Evolutionary conservation across 176 grass and related monocot genomes (phyloP), one percentile per base, ranked within the genome.

Genomic region (Melocanna baccifera): DNA sequence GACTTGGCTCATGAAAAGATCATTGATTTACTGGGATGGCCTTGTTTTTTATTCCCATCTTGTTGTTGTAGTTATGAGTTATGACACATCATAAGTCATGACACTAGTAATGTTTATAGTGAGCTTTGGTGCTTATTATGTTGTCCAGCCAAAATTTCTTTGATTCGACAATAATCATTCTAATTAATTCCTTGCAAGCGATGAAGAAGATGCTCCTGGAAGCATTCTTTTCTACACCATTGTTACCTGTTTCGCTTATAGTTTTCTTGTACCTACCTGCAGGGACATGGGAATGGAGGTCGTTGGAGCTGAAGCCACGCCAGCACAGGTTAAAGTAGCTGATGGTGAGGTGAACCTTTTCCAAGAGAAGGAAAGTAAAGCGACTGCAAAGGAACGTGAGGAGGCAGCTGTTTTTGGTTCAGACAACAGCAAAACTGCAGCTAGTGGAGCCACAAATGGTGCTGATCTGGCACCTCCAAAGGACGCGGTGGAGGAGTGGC

Each of bases 271-370:
- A 67, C 15, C n/a, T 65, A 28, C 88, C 34, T 89, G 80, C 80
- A 84, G 80, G 75, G 71, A 78, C 77, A 96, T 99, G 96, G 96
- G 90, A 84, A 87, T 99, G 91, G 93, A 99, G 84, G 90, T 91
- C 20, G 28, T 83, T 45, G 93, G 78, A 53, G 82, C 80, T 89
- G 93, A 99, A 84, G 26, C 46, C 68, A 71, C 89, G 81, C 83
- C 88, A 81, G 91, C n/a, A 45, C 86, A 87, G 59, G 83, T 86
- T 73, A 83, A 91, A 46, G 85, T 88, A 88, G 76, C 75, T 86
- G 87, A 94, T 83, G 83, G 51, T 63, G 87, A 96, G 79, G 76
- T 85, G 36, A 65, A 75, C 81, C 82, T 93, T 51, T 73, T 88
- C 66, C 85, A 94, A 82, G 85, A 93, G 71, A 90, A 85, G 34